Percentiles rank a stretch among this genome's conserved stretches.
Evolutionary conservation across 345 rosid genomes (phyloP).

Genomic region (Citrus unshiu): DNA sequence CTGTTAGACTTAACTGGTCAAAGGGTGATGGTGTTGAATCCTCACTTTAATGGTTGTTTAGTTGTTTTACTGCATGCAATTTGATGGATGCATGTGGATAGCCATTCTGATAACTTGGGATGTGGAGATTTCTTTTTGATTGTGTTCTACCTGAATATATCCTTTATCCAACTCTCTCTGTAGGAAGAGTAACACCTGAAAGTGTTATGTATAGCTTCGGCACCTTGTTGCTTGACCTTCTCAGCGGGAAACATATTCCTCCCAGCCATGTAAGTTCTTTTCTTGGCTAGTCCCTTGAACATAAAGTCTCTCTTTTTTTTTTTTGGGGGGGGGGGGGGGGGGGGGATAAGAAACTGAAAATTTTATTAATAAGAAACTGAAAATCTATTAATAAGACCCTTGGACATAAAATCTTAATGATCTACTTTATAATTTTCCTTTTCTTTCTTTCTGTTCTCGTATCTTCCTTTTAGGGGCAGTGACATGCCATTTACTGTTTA

Average conservation of each 20-base stretch:
- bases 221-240: slow-evolving; percentile 85
- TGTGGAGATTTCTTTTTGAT: background rate
- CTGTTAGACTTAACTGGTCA: background rate
- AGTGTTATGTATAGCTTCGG: slow-evolving; percentile 93
- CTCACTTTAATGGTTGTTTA: background rate
- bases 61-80: background rate
- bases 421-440: background rate
- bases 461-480: background rate
- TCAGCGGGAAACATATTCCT: slow-evolving; percentile 96
- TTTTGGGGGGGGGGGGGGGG: no score
- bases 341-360: no score
- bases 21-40: background rate
- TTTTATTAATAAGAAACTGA: no score
- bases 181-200: slow-evolving; percentile 85
- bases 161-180: slow-evolving; percentile 17
- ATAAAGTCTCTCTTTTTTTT: no score
- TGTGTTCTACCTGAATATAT: background rate
- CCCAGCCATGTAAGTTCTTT: slow-evolving; percentile 77
- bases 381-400: no score
- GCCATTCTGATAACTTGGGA: background rate
- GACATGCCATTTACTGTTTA: background rate
- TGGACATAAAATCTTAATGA: background rate
- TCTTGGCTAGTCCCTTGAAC: background rate
- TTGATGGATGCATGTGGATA: background rate
- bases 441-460: background rate